These are phyloP conservation scores for Trichoderma afroharzianum DNA, from an alignment of 2,329 filamentous ascomycete species.

Conservation along the genomic window DNA sequence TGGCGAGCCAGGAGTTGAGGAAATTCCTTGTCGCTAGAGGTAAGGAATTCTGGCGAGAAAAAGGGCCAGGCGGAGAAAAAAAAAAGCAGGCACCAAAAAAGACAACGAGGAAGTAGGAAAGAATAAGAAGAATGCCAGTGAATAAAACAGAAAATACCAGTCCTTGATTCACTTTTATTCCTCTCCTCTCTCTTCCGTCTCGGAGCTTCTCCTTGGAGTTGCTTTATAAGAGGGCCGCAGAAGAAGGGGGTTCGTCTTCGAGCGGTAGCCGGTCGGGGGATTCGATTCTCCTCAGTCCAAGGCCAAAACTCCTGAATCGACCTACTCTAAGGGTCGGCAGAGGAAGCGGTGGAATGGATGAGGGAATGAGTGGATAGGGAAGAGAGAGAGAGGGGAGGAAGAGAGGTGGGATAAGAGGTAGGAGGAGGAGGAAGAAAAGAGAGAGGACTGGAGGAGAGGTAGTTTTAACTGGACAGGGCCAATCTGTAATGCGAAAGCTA, in stretches of 20 bases:
- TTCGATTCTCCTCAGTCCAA: slow-evolving; percentile 35
- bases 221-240: slow-evolving; percentile 26
- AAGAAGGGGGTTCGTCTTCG: slow-evolving; percentile 22
- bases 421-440: slow-evolving; percentile 52
- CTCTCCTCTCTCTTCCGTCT: slow-evolving; percentile 24
- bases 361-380: slow-evolving; percentile 53
- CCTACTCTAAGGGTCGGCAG: slow-evolving; percentile 35
- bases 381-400: slow-evolving; percentile 33
- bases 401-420: slow-evolving; percentile 46
- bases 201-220: slow-evolving; percentile 26
- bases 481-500: neutral
- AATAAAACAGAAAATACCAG: slow-evolving; percentile 34
- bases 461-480: slow-evolving; percentile 34
- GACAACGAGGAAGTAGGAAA: slow-evolving; percentile 1
- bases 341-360: slow-evolving; percentile 49
- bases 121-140: slow-evolving; percentile 12
- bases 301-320: slow-evolving; percentile 29
- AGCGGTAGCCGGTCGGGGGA: slow-evolving; percentile 24
- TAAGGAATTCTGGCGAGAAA: slow-evolving; percentile 39
- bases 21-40: slow-evolving; percentile 41
- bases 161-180: slow-evolving; percentile 31
- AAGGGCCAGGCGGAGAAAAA: slow-evolving; percentile 5
- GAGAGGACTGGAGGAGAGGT: slow-evolving; percentile 55
- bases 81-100: slow-evolving; percentile 17
- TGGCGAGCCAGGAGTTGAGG: slow-evolving; percentile 27